Evolutionary conservation across 768 basidiomycete genomes (phyloP).

Genomic region (Suillus subluteus): DNA sequence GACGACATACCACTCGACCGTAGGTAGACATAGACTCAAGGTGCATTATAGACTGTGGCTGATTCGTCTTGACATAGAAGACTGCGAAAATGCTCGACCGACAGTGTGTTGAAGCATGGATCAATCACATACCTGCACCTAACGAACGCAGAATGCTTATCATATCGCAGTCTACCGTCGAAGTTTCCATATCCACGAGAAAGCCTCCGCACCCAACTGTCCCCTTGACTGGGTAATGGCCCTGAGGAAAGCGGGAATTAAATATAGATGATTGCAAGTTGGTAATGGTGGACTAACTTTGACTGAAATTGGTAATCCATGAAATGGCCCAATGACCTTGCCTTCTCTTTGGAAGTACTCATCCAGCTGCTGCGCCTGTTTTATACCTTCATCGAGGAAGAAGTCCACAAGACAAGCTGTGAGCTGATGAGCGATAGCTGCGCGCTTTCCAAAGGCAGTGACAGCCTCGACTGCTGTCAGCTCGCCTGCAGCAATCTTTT

Average conservation of each 20-base stretch:
- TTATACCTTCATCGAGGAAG: conserved; percentile 47
- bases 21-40: conserved; percentile 40
- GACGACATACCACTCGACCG: conserved; percentile 31
- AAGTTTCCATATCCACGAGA: conserved; percentile 26
- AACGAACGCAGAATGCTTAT: conserved; percentile 41
- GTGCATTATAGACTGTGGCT: conserved; percentile 46
- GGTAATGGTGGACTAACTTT: conserved; percentile 34
- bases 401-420: conserved; percentile 44
- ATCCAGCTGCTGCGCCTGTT: conserved; percentile 46
- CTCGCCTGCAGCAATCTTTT: conserved; percentile 31
- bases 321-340: conserved; percentile 45
- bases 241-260: conserved; percentile 25
- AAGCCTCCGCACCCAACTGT: conserved; percentile 41
- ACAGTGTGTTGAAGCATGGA: neutral
- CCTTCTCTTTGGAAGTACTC: conserved; percentile 41
- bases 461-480: conserved; percentile 44
- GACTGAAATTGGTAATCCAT: conserved; percentile 44
- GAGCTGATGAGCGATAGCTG: conserved; percentile 55
- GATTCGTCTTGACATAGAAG: conserved; percentile 47
- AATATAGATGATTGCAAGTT: neutral
- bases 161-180: conserved; percentile 31
- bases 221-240: conserved; percentile 43
- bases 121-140: conserved; percentile 41
- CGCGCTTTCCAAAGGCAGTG: conserved; percentile 50
- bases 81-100: conserved; percentile 28